Conservation (phyloP, 768 basidiomycete species). For the Leccinellum luteum region DNA sequence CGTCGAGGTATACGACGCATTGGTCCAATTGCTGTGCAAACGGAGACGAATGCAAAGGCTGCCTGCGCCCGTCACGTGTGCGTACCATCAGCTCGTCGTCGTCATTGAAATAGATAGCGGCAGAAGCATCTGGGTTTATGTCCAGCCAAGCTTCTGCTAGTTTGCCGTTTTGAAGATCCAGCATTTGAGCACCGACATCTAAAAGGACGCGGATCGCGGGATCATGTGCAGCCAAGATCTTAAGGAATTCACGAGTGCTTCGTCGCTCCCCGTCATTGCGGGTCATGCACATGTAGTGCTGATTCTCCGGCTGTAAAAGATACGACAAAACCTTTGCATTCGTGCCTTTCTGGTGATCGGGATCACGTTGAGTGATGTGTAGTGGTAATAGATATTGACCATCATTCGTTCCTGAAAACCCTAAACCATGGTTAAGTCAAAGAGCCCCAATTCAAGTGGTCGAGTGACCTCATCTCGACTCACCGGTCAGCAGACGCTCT, state of each 20-base stretch:
- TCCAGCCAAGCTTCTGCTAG: slow-evolving; percentile 42
- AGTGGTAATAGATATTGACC: slow-evolving; percentile 34
- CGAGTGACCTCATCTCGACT: background rate
- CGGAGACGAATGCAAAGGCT: slow-evolving; percentile 27
- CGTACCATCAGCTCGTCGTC: slow-evolving; percentile 30
- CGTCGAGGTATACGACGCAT: slow-evolving; percentile 36
- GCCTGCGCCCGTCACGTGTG: slow-evolving; percentile 15
- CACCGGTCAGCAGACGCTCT: background rate
- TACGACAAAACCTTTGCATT: slow-evolving; percentile 38
- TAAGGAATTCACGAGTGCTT: slow-evolving; percentile 15
- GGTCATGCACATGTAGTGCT: slow-evolving; percentile 10
- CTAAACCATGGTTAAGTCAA: background rate
- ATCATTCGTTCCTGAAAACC: slow-evolving; percentile 42
- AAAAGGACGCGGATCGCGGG: slow-evolving; percentile 43
- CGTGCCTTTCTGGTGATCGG: slow-evolving; percentile 30
- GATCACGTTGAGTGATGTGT: slow-evolving; percentile 29
- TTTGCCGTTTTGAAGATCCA: slow-evolving; percentile 43
- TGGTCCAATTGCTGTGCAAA: slow-evolving; percentile 25
- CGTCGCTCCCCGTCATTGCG: background rate
- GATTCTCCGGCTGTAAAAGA: slow-evolving; percentile 23
- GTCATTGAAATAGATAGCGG: slow-evolving; percentile 28
- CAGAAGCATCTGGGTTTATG: slow-evolving; percentile 4
- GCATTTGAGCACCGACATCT: slow-evolving; percentile 55
- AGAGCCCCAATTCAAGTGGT: background rate
- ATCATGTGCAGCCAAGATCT: slow-evolving; percentile 27